Conservation (phyloP, 768 basidiomycete genomes). For the Glaciozyma antarctica region DNA sequence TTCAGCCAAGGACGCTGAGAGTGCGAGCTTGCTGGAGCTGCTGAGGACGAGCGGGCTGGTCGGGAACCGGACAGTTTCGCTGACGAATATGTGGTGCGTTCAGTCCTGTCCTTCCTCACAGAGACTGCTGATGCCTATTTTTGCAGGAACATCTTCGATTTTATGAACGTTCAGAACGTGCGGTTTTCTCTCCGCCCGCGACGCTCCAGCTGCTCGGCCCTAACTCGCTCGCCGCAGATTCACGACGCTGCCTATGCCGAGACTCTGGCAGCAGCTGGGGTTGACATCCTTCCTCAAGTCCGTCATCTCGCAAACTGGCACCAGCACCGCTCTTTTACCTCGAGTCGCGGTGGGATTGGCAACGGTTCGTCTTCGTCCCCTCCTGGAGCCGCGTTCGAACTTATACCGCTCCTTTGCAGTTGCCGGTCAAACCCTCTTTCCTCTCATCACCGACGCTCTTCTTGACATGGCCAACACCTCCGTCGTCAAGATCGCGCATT, state of each 20-base stretch:
- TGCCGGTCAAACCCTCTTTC: conserved; percentile 68
- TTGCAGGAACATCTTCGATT: conserved; percentile 28
- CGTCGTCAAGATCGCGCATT: conserved; percentile 65
- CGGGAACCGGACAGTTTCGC: conserved; percentile 26
- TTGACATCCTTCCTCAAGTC: conserved; percentile 61
- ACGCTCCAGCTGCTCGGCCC: neutral
- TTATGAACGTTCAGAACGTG: conserved; percentile 7
- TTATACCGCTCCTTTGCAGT: conserved; percentile 45
- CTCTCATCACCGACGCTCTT: conserved; percentile 60
- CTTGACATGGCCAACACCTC: conserved; percentile 70
- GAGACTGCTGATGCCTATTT: neutral
- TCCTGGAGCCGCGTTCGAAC: neutral
- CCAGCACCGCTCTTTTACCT: conserved; percentile 63
- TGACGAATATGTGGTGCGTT: conserved; percentile 31
- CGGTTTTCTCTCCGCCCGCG: neutral
- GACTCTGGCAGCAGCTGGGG: conserved; percentile 54
- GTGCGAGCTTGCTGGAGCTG: conserved; percentile 20
- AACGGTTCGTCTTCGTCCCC: conserved; percentile 52
- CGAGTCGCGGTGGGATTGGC: conserved; percentile 56
- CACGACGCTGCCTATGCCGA: conserved; percentile 76
- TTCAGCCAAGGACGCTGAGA: conserved; percentile 11
- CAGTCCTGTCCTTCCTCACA: neutral
- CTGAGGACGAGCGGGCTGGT: conserved; percentile 26
- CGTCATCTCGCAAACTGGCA: conserved; percentile 68
- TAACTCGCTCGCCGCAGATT: conserved; percentile 45